Percentiles rank a stretch among this genome's conserved stretches.
Evolutionary conservation across 2,329 filamentous ascomycete species (phyloP).

Genomic region (Calycina herbarum): DNA sequence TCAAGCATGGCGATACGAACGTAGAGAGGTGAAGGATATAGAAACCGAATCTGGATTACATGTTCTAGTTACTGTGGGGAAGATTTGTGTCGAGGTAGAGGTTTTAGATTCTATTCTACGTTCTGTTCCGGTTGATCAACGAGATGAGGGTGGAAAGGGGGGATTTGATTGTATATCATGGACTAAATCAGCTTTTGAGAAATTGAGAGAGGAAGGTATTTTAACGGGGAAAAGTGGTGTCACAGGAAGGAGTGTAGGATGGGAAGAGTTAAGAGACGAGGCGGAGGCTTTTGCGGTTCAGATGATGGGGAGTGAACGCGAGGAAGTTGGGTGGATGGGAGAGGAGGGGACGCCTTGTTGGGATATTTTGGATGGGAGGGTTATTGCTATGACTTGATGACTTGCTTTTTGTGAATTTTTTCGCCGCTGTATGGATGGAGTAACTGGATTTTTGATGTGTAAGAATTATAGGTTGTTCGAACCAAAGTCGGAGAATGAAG

Average conservation of each 20-base stretch:
- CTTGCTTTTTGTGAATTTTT: no score
- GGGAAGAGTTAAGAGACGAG: constrained; percentile 1
- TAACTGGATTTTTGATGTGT: no score
- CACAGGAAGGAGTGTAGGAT: neutral
- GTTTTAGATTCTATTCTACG: neutral
- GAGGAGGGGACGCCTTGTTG: constrained; percentile 6
- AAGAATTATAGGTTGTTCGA: no score
- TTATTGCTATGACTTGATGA: constrained; percentile 9
- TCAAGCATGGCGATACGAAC: constrained; percentile 3
- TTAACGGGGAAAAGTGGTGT: constrained; percentile 2
- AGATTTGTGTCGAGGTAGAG: neutral
- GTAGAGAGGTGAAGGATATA: neutral
- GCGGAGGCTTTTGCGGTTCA: constrained; percentile 4
- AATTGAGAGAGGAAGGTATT: neutral
- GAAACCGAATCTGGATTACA: neutral
- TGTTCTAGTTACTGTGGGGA: constrained; percentile 8
- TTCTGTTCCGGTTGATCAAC: neutral
- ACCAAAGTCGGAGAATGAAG: no score
- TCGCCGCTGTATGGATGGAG: no score
- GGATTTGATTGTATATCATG: constrained; percentile 6
- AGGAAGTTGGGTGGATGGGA: constrained; percentile 11
- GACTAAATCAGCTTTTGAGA: constrained; percentile 4
- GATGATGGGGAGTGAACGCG: neutral
- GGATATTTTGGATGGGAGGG: constrained; percentile 5
- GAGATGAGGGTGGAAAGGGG: neutral